Evolutionary conservation across 257 asterid species (phyloP).

Genomic region (Fraxinus anomala): DNA sequence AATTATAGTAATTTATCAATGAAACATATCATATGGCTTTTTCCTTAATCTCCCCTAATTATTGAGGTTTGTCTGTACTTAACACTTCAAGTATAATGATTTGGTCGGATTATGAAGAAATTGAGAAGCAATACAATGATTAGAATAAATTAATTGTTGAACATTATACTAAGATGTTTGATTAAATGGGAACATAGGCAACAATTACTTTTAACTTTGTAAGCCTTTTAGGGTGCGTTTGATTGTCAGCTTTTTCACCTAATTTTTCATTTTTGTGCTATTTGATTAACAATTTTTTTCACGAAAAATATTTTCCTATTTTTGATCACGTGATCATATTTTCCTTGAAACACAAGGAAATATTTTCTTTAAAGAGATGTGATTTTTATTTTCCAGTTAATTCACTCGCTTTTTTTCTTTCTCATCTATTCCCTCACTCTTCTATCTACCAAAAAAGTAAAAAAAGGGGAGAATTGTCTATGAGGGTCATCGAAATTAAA

Average conservation of each 20-base stretch:
- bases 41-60: not conserved
- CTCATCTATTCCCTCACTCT: no score
- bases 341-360: no score
- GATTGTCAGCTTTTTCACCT: no score
- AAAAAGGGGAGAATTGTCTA: no score
- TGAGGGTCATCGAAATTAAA: not conserved
- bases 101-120: conserved; percentile 9
- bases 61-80: not conserved
- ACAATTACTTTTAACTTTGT: not conserved
- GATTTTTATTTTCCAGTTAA: no score
- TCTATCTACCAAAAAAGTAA: no score
- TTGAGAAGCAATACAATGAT: conserved; percentile 2
- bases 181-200: not conserved
- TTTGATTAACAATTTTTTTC: no score
- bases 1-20: not conserved
- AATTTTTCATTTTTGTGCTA: no score
- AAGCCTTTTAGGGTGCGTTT: not conserved
- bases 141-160: not conserved
- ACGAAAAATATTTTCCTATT: no score
- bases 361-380: no score
- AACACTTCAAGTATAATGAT: not conserved
- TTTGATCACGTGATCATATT: no score
- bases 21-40: not conserved
- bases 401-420: no score
- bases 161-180: not conserved